A percentile compares a stretch with the other conserved stretches of the same genome.
Conservation (phyloP, 2,329 filamentous ascomycete genomes). For the Cytospora chrysosperma region DNA sequence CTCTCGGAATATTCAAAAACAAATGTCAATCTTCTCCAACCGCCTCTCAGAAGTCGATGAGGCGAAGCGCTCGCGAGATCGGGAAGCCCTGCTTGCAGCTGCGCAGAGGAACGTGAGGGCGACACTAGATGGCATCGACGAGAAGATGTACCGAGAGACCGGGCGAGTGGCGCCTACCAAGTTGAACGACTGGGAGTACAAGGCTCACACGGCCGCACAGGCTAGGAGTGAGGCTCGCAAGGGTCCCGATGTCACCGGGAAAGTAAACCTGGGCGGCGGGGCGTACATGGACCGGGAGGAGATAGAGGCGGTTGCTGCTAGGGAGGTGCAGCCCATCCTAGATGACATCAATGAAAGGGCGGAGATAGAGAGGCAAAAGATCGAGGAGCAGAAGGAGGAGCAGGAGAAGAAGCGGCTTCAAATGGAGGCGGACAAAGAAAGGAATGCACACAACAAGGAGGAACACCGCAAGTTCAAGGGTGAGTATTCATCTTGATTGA, state of each 20-base stretch:
- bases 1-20: constrained; percentile 69
- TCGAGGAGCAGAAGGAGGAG: constrained; percentile 62
- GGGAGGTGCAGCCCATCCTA: constrained; percentile 76
- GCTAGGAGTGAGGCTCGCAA: constrained; percentile 61
- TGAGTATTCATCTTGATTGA: constrained; percentile 32
- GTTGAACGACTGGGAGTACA: constrained; percentile 75
- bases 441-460: constrained; percentile 33
- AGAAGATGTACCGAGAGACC: constrained; percentile 73
- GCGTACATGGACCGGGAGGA: constrained; percentile 76
- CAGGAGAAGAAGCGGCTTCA: constrained; percentile 64
- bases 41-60: constrained; percentile 67
- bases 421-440: constrained; percentile 54
- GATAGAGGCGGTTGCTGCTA: constrained; percentile 75
- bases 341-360: constrained; percentile 82
- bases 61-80: constrained; percentile 72
- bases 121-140: constrained; percentile 76
- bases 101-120: constrained; percentile 86
- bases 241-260: constrained; percentile 46
- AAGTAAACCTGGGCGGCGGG: constrained; percentile 73
- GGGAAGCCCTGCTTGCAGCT: constrained; percentile 70
- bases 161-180: constrained; percentile 69
- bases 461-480: constrained; percentile 40
- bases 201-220: constrained; percentile 68
- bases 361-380: constrained; percentile 66
- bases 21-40: constrained; percentile 76